Evolutionary conservation across 805 yeast genomes (phyloP), one percentile per base, ranked within the genome.

Genomic region (Brettanomyces bruxellensis): DNA sequence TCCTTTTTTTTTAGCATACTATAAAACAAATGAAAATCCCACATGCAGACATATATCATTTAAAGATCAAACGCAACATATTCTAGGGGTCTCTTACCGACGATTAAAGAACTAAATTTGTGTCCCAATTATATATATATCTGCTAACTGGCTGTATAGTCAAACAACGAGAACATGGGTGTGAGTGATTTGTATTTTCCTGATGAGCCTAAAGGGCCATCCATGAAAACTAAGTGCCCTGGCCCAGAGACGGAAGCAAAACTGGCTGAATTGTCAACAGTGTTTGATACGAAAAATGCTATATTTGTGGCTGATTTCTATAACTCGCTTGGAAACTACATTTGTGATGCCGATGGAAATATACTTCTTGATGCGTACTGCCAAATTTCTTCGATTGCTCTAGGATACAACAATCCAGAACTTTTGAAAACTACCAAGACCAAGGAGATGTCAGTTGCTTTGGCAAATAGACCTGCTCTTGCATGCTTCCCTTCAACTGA

Each of bases 381-480:
- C n/a, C 87, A 81, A 61, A 81, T 81, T 53, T 78, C 87, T 4
- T 80, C 86, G 2, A 79, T 81, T 53, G 84, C 86, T 3, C 65
- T 81, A 54, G 86, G 87, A 45, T 81, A 81, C 70, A 81, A 80
- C 64, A 81, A 81, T 63, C 86, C 86, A 2, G 81, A 73, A 25
- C 68, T 81, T 55, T 69, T 75, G 45, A 71, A 72, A 55, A 71
- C 75, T 42, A 80, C 86, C n/a, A 70, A 71, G 51, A 72, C 83
- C 5, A 75, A 72, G 36, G 76, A 73, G 57, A 80, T 80, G 86
- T 70, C 77, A 49, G 72, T 75, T 55, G 85, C 86, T 18, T 65
- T 81, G 45, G 78, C 79, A 46, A 77, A 81, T 61, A 73, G 87
- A 64, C 86, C 86, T 32, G 86, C 87, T 7, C 62, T 78, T 49